These are phyloP conservation scores for Venturia asperata DNA, from an alignment of 2,329 filamentous ascomycete species.

Conservation along the genomic window DNA sequence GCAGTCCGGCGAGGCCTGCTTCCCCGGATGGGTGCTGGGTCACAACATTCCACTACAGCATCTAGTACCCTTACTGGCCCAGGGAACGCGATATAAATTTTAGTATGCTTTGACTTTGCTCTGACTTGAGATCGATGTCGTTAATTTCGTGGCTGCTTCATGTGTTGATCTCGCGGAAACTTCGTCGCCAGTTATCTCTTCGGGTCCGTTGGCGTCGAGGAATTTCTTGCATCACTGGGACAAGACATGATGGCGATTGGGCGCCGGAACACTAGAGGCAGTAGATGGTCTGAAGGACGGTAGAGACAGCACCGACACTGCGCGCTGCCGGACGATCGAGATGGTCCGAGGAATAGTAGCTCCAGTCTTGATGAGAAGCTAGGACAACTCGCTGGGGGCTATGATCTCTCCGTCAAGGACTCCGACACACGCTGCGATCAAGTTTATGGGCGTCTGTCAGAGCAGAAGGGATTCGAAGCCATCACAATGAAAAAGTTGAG, in stretches of 20 bases:
- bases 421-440: background rate
- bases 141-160: background rate
- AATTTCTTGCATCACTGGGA: background rate
- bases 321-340: background rate
- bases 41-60: too few relatives aligned
- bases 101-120: too few relatives aligned
- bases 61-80: too few relatives aligned
- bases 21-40: too few relatives aligned
- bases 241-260: background rate
- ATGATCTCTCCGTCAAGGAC: background rate
- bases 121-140: background rate
- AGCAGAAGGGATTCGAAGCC: background rate
- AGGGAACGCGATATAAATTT: too few relatives aligned
- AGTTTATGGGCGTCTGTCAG: background rate
- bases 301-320: background rate
- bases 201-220: background rate
- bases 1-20: too few relatives aligned
- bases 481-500: background rate
- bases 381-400: background rate
- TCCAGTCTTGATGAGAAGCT: background rate
- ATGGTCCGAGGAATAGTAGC: background rate
- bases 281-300: background rate
- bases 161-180: too few relatives aligned
- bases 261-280: background rate
- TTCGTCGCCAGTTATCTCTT: too few relatives aligned